These are phyloP conservation scores for Zygotorulaspora florentina DNA, from an alignment of 805 yeast genomes.

Conservation along the genomic window DNA sequence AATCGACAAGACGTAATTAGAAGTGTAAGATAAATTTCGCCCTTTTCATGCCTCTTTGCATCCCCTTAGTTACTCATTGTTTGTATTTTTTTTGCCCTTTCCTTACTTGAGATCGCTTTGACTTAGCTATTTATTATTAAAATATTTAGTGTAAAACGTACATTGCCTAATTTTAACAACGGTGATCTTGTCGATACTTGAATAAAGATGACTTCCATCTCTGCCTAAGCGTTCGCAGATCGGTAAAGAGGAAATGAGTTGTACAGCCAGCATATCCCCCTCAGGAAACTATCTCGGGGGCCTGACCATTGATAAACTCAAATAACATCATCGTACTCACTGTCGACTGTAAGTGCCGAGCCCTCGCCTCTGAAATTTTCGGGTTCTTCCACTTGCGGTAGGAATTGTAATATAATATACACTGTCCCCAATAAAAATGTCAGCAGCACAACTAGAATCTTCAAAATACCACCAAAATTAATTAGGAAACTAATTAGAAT, in stretches of 20 bases:
- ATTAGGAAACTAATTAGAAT: conserved; percentile 44
- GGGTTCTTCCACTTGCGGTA: conserved; percentile 75
- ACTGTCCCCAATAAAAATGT: conserved; percentile 58
- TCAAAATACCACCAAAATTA: conserved; percentile 52
- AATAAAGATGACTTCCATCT: too few species aligned
- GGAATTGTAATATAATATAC: conserved; percentile 59
- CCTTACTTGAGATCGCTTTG: background rate
- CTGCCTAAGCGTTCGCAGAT: too few species aligned
- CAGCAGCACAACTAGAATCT: conserved; percentile 54
- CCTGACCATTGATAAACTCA: background rate
- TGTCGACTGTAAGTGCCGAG: conserved; percentile 36
- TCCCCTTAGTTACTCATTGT: background rate
- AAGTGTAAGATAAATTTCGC: conserved; percentile 1
- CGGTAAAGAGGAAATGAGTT: too few species aligned
- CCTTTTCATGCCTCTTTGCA: background rate
- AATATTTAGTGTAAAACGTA: too few species aligned
- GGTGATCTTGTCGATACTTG: too few species aligned
- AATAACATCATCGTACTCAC: conserved; percentile 34
- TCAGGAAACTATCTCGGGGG: too few species aligned
- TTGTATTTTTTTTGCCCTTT: background rate
- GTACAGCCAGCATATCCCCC: too few species aligned
- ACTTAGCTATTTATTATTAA: background rate
- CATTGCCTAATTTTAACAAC: too few species aligned
- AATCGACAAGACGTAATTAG: background rate
- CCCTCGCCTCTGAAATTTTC: conserved; percentile 66